These are phyloP conservation scores for Boletus sp. DNA, from an alignment of 1,284 basidiomycete genomes.

Conservation along the genomic window DNA sequence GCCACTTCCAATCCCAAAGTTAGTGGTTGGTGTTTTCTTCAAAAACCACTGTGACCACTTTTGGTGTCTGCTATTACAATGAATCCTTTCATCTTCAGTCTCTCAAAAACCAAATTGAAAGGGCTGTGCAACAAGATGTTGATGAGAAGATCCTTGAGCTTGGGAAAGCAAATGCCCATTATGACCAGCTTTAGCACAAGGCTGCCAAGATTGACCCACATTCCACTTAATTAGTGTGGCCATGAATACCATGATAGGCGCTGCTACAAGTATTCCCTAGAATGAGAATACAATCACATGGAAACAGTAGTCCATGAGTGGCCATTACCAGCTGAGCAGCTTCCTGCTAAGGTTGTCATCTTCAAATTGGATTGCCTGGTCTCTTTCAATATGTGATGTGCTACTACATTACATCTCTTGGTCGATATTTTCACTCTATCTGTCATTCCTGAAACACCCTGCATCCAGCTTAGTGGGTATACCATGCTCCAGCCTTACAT, in stretches of 20 bases:
- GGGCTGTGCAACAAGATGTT: constrained; percentile 24
- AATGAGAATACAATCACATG: constrained; percentile 29
- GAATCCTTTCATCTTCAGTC: constrained; percentile 21
- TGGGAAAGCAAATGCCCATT: constrained; percentile 15
- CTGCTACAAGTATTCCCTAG: constrained; percentile 42
- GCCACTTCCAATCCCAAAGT: constrained; percentile 26
- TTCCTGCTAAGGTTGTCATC: constrained; percentile 38
- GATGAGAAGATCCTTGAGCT: constrained; percentile 35
- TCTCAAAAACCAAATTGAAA: constrained; percentile 38
- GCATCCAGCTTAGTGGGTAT: constrained; percentile 23
- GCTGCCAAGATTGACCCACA: constrained; percentile 1
- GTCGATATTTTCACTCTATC: constrained; percentile 35
- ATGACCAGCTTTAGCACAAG: constrained; percentile 23
- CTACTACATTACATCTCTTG: constrained; percentile 44
- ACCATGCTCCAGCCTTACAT: constrained; percentile 14
- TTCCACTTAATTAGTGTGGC: constrained; percentile 9
- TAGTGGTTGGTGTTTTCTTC: constrained; percentile 30
- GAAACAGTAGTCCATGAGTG: constrained; percentile 49
- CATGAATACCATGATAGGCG: neutral
- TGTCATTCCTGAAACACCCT: neutral
- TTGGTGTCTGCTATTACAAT: constrained; percentile 40
- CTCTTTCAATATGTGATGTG: constrained; percentile 49
- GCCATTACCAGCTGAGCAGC: constrained; percentile 45
- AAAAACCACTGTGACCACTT: constrained; percentile 9
- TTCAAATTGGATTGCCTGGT: constrained; percentile 51